Evolutionary conservation across 2,329 filamentous ascomycete species (phyloP), one percentile per base, ranked within the genome.

Genomic region (Ambrosiella cleistominuta): DNA sequence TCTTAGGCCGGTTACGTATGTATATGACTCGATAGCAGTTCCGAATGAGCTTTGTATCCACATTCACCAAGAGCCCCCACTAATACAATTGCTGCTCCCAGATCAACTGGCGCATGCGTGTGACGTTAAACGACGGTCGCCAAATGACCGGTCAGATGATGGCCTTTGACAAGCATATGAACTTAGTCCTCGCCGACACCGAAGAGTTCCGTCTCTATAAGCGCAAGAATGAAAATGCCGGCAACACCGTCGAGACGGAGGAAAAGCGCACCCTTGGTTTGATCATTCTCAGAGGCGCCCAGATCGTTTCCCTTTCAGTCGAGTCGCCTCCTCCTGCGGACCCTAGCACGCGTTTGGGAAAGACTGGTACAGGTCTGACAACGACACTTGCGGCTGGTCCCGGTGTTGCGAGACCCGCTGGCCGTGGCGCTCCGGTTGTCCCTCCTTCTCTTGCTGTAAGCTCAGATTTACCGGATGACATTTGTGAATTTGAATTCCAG

Each of bases 151-250:
- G 90, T 62, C 89, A 97, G 72, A 95, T 98, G 88, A 81, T 98
- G 65, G 93, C 93, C 57, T 98, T 97, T 68, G 93, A 98, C 72
- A 97, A 97, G 89, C 93, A 98, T 73, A 98, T 98, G 93, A 98
- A 98, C 71, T 81, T 98, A 64, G 93, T 98, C 62, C 86, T 98
- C 62, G 93, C 91, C 72, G 93, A 98, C 68, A 97, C 93, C 64
- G 93, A 98, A 79, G 91, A 97, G 71, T 96, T 95, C 72, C 86
- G 90, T 70, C 86, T 86, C 68, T 84, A 91, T 62, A 94, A 93
- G 76, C 81, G 86, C 71, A 91, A 86, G 75, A 81, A 84, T 66
- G 80, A 83, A 19, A 78, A 78, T 62, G 76, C 82, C 63, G 77
- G 77, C 58, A 79, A 86, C 67, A 80, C 85, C 54, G 78, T 95